phyloP scores from a whole-genome alignment of 768 basidiomycete species.

The Lentinus tigrinus region DNA sequence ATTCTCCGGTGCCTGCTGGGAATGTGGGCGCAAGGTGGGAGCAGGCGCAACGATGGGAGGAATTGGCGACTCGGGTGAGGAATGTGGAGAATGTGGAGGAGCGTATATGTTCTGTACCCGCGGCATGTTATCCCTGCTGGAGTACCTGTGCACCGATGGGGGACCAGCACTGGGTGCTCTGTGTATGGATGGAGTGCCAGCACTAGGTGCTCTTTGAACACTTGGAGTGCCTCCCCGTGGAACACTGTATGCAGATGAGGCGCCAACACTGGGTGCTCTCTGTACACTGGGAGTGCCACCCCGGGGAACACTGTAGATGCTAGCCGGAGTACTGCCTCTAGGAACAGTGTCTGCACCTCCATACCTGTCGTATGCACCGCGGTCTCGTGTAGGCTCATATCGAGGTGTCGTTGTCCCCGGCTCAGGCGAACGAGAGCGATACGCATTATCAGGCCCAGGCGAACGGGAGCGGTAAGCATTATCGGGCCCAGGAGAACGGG shows the following conservation, averaged over 20 bases:
- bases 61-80: constrained; percentile 13
- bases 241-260: no score
- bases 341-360: not conserved
- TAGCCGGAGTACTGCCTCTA: no score
- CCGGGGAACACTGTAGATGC: no score
- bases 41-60: constrained; percentile 2
- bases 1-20: not conserved
- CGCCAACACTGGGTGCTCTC: no score
- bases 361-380: not conserved
- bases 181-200: not conserved
- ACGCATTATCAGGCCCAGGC: not conserved
- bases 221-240: no score
- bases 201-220: no score
- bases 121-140: constrained; percentile 3
- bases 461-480: not conserved
- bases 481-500: constrained; percentile 4
- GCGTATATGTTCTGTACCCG: constrained; percentile 17
- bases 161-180: no score
- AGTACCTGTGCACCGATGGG: constrained; percentile 2
- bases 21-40: constrained; percentile 10
- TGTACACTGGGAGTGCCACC: no score
- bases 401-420: constrained; percentile 2
- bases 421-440: not conserved
- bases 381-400: not conserved
- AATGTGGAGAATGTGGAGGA: constrained; percentile 15